phyloP scores from a whole-genome alignment of 2,329 filamentous ascomycete genomes.

The Pseudogymnoascus sp. region DNA sequence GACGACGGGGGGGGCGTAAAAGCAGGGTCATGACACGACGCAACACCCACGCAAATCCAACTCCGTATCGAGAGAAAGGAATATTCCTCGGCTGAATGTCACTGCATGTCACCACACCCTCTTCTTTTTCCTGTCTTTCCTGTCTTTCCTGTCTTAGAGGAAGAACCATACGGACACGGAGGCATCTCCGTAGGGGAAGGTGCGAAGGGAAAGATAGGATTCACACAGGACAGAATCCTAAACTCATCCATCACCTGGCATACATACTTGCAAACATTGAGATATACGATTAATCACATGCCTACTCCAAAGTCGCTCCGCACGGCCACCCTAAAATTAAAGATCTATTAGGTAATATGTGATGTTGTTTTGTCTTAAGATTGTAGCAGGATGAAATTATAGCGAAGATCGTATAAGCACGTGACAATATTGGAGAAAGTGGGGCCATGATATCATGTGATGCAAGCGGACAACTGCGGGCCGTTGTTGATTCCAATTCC shows the following conservation, averaged over 20 bases:
- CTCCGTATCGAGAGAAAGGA: neutral
- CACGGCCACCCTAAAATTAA: no score
- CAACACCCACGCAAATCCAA: neutral
- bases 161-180: neutral
- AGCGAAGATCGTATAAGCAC: no score
- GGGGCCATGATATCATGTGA: no score
- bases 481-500: no score
- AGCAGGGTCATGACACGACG: neutral
- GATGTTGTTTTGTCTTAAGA: no score
- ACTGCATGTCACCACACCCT: neutral
- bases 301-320: no score
- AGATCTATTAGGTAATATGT: no score
- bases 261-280: neutral
- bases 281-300: neutral
- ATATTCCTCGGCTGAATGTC: slow-evolving; percentile 1
- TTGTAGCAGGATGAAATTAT: no score
- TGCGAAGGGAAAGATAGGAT: neutral
- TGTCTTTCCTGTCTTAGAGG: neutral
- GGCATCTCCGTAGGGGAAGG: neutral
- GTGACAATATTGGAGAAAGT: no score
- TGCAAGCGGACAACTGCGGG: no score
- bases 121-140: neutral
- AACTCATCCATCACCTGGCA: neutral
- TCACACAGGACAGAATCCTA: no score
- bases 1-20: neutral